phyloP scores from a whole-genome alignment of 2,329 filamentous ascomycete species.

The Nigrospora osmanthi region DNA sequence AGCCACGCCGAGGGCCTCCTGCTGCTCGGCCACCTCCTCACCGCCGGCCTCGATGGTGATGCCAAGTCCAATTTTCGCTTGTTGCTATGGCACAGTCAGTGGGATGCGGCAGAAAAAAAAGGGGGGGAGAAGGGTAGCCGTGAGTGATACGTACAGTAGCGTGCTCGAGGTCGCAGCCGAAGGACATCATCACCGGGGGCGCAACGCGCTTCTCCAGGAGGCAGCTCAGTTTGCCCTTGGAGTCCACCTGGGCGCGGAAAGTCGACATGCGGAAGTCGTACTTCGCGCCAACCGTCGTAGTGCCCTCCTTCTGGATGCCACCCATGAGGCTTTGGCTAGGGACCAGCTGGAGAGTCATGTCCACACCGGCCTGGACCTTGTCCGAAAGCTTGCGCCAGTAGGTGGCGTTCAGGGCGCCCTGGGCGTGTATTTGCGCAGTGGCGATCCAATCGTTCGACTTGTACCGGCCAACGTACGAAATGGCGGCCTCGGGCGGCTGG shows the following conservation, averaged over 20 bases:
- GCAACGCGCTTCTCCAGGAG: slow-evolving; percentile 93
- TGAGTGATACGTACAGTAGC: slow-evolving; percentile 61
- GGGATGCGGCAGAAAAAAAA: neutral
- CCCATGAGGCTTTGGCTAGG: slow-evolving; percentile 67
- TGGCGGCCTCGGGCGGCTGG: slow-evolving; percentile 80
- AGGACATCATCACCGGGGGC: slow-evolving; percentile 85
- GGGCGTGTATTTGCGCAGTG: slow-evolving; percentile 80
- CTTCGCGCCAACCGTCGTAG: slow-evolving; percentile 88
- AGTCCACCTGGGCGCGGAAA: slow-evolving; percentile 94
- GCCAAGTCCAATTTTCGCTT: slow-evolving; percentile 88
- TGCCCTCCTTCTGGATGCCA: slow-evolving; percentile 73
- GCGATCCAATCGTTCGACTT: slow-evolving; percentile 89
- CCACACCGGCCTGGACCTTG: slow-evolving; percentile 92
- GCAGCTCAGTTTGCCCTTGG: slow-evolving; percentile 86
- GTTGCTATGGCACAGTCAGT: slow-evolving; percentile 53
- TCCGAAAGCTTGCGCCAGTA: slow-evolving; percentile 94
- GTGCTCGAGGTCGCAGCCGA: slow-evolving; percentile 95
- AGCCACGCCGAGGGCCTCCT: slow-evolving; percentile 52
- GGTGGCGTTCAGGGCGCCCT: slow-evolving; percentile 80
- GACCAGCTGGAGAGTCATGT: slow-evolving; percentile 82
- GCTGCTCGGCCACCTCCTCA: slow-evolving; percentile 82
- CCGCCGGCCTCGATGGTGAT: slow-evolving; percentile 83
- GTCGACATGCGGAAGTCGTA: slow-evolving; percentile 96
- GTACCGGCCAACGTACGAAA: slow-evolving; percentile 89
- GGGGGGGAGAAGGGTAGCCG: neutral